These are phyloP conservation scores for Cercospora janseana DNA, from an alignment of 2,329 filamentous ascomycete species.

Conservation along the genomic window DNA sequence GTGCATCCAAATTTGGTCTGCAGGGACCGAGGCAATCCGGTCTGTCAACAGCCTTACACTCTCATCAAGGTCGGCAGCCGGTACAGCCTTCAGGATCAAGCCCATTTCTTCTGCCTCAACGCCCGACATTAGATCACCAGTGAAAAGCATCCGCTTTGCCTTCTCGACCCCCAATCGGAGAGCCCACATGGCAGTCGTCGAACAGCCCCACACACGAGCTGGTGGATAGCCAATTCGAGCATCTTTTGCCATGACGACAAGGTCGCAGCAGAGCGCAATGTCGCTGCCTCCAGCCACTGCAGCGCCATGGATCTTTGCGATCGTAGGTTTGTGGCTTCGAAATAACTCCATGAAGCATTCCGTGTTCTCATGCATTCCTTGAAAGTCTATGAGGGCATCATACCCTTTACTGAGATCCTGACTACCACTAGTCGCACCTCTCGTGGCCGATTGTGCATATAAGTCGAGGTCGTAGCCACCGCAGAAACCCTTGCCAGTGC, in stretches of 20 bases:
- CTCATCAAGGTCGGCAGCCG: neutral
- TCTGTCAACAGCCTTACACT: neutral
- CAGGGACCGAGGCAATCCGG: neutral
- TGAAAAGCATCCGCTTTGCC: conserved; percentile 1
- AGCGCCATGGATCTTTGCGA: neutral
- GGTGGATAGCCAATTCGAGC: neutral
- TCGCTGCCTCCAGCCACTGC: conserved; percentile 7
- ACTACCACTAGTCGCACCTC: neutral
- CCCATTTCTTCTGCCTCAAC: neutral
- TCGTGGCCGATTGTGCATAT: conserved; percentile 5
- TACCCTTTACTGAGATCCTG: conserved; percentile 5
- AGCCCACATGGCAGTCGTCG: conserved; percentile 1
- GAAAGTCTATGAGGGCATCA: neutral
- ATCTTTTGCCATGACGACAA: conserved; percentile 1
- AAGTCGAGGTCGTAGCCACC: conserved; percentile 16
- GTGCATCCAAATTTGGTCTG: conserved; percentile 20
- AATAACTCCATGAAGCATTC: conserved; percentile 8
- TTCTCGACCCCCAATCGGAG: neutral
- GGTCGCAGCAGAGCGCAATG: conserved; percentile 1
- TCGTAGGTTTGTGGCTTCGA: conserved; percentile 1
- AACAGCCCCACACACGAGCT: conserved; percentile 1
- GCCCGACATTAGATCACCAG: neutral
- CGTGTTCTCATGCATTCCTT: conserved; percentile 1
- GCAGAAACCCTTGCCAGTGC: conserved; percentile 15
- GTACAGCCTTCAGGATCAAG: neutral